Base-by-base conservation (phyloP, 164 flowering plant genomes). In the Chloranthus sessilifolius region DNA sequence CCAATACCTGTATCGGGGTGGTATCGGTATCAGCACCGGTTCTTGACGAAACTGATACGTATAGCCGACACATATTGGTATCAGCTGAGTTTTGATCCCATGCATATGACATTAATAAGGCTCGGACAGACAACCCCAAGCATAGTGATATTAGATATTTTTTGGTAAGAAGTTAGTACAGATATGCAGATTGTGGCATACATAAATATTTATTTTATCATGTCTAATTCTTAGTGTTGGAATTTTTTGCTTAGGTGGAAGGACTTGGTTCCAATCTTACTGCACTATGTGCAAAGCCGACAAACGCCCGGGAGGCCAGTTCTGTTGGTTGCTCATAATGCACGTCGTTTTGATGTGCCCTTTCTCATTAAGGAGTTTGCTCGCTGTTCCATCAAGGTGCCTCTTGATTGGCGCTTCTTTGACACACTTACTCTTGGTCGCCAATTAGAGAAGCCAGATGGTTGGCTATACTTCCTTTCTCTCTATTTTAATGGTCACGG, bases 341-440 rank as follows among this genome's bases (percentile, higher is more conserved):
- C 73, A 35, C 80, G 82, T 3, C 16, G 50, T 48, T 92, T 92
- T 56, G 98, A 92, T 67, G 80, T 85, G 8, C 96, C 94, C 19
- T 85, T 92, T 53, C 46, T 92, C 60, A 45, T 69, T 9, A 72
- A 65, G 7, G 98, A 85, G 61, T 85, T 85, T 30, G 55, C 53
- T 5, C 94, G 96, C 30, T 82, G 81, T 70, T 69, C 74, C 8
- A 15, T 50, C 26, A 85, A 85, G 26, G 51, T 92, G 59, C 98
- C 98, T 47, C 5, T 64, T 5, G 66, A 88, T 55, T 92, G 96
- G 96, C 53, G 60, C 12, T 88, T 82, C 50, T 5, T 82, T 24
- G 98, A 92, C 58, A 77, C 96, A 5, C 68, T 82, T 35, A 67
- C 83, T 55, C 70, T 88, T 29, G 88, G 78, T 8, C 81, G 88